Evolutionary conservation across 164 flowering plant genomes (phyloP).

Genomic region (Chloranthus sessilifolius): DNA sequence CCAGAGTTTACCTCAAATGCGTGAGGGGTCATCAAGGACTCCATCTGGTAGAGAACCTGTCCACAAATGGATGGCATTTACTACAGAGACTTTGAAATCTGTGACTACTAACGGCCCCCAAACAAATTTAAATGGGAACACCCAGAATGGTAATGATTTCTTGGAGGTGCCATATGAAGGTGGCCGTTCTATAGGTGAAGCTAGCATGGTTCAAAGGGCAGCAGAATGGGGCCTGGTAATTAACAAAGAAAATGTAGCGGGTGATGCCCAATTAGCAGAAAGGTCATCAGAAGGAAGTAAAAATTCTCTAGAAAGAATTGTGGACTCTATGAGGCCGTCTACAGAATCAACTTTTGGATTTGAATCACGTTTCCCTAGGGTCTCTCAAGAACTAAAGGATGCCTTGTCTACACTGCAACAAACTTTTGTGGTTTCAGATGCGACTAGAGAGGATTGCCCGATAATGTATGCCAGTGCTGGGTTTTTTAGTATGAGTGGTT

Average conservation of each 20-base stretch:
- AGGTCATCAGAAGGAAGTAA: slow-evolving; percentile 20
- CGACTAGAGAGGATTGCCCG: slow-evolving; percentile 81
- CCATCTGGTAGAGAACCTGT: slow-evolving; percentile 17
- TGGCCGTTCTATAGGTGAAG: no score
- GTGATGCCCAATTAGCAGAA: slow-evolving; percentile 17
- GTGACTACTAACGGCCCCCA: not conserved
- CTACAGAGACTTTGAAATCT: slow-evolving; percentile 4
- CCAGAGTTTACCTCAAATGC: not conserved
- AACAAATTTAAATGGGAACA: not conserved
- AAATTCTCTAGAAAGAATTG: slow-evolving; percentile 23
- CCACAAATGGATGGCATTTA: slow-evolving; percentile 36
- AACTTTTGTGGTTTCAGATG: slow-evolving; percentile 97
- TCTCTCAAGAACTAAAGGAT: slow-evolving; percentile 80
- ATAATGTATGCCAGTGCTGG: slow-evolving; percentile 93
- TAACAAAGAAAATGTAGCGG: slow-evolving; percentile 22
- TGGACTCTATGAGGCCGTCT: slow-evolving; percentile 40
- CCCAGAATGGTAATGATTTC: not conserved
- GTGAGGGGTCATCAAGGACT: slow-evolving; percentile 6
- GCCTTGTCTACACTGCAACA: slow-evolving; percentile 79
- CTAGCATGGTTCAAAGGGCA: slow-evolving; percentile 27
- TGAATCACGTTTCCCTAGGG: slow-evolving; percentile 46
- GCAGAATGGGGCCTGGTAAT: slow-evolving; percentile 35
- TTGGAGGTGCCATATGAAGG: not conserved
- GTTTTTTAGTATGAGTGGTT: slow-evolving; percentile 86
- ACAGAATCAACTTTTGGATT: slow-evolving; percentile 32